Evolutionary conservation across 352 stramenopile genomes (phyloP).

Genomic region (Blastocystis sp.): DNA sequence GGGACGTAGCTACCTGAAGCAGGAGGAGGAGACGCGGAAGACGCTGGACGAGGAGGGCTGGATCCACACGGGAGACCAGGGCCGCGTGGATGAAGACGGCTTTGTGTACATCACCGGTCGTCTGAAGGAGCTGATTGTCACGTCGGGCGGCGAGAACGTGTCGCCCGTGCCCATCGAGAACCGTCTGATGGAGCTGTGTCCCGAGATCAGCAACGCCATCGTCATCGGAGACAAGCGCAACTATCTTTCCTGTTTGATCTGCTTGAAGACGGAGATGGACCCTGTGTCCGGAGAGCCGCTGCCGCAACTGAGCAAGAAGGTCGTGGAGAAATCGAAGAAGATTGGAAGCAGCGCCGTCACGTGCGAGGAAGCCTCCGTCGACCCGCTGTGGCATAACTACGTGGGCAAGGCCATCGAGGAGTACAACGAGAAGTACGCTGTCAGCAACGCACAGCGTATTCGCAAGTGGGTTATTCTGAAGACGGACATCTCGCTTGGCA

Average conservation of each 20-base stretch:
- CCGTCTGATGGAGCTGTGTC: slow-evolving; percentile 74
- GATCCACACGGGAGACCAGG: slow-evolving; percentile 82
- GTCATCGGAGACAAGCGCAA: slow-evolving; percentile 81
- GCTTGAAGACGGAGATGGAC: slow-evolving; percentile 69
- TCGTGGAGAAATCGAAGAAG: slow-evolving; percentile 66
- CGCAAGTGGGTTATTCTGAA: slow-evolving; percentile 75
- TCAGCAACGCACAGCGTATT: slow-evolving; percentile 63
- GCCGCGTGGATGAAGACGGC: slow-evolving; percentile 70
- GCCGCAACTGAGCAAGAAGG: slow-evolving; percentile 68
- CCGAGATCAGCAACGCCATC: slow-evolving; percentile 79
- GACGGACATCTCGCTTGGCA: slow-evolving; percentile 76
- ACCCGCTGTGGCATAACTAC: slow-evolving; percentile 68
- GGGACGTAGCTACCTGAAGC: slow-evolving; percentile 59
- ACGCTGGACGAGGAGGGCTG: slow-evolving; percentile 80
- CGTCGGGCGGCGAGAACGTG: slow-evolving; percentile 84
- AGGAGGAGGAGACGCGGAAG: slow-evolving; percentile 66
- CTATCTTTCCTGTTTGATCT: slow-evolving; percentile 77
- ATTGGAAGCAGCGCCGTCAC: slow-evolving; percentile 70
- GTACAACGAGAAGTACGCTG: slow-evolving; percentile 59
- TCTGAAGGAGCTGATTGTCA: slow-evolving; percentile 67
- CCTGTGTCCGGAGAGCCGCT: slow-evolving; percentile 56
- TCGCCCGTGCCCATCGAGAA: slow-evolving; percentile 80
- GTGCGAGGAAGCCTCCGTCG: slow-evolving; percentile 65
- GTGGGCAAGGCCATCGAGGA: slow-evolving; percentile 60
- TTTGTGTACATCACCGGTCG: slow-evolving; percentile 62